phyloP scores from a whole-genome alignment of 2,329 filamentous ascomycete genomes.

The Amesomyces nigricolor region DNA sequence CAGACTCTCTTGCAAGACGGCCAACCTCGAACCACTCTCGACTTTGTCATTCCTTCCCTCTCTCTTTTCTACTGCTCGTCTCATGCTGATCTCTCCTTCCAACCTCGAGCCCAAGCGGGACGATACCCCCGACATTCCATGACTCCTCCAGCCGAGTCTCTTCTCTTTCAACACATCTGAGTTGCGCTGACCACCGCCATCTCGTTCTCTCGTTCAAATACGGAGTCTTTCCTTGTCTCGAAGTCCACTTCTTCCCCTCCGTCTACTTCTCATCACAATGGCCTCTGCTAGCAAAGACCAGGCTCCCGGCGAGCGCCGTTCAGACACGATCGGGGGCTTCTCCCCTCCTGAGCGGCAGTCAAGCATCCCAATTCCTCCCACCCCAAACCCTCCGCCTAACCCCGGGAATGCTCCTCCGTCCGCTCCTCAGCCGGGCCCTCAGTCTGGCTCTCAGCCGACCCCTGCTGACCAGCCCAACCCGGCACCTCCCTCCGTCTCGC shows the following conservation, averaged over 20 bases:
- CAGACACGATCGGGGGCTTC: constrained; percentile 17
- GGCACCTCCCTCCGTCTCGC: constrained; percentile 13
- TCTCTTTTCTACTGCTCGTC: too few species aligned
- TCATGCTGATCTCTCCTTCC: too few species aligned
- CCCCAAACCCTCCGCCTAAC: constrained; percentile 3
- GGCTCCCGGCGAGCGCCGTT: constrained; percentile 7
- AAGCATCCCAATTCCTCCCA: constrained; percentile 18
- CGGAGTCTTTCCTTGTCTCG: too few species aligned
- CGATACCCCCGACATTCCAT: too few species aligned
- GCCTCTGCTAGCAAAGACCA: constrained; percentile 11
- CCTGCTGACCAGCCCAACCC: constrained; percentile 5
- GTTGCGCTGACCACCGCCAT: too few species aligned
- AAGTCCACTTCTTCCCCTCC: background rate
- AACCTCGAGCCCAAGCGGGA: too few species aligned
- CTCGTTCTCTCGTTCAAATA: too few species aligned
- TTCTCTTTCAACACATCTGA: too few species aligned
- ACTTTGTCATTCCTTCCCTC: too few species aligned
- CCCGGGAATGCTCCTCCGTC: constrained; percentile 1
- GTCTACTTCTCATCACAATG: constrained; percentile 13
- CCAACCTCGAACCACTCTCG: too few species aligned
- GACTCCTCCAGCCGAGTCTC: too few species aligned
- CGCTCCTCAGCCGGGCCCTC: constrained; percentile 1
- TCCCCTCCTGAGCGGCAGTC: constrained; percentile 20
- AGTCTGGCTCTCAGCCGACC: constrained; percentile 2
- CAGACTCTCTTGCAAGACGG: too few species aligned